A percentile compares a stretch with the other conserved stretches of the same genome.
Conservation (phyloP, 371 early-diverging fungal species). For the Dinochytrium kinnereticum region DNA sequence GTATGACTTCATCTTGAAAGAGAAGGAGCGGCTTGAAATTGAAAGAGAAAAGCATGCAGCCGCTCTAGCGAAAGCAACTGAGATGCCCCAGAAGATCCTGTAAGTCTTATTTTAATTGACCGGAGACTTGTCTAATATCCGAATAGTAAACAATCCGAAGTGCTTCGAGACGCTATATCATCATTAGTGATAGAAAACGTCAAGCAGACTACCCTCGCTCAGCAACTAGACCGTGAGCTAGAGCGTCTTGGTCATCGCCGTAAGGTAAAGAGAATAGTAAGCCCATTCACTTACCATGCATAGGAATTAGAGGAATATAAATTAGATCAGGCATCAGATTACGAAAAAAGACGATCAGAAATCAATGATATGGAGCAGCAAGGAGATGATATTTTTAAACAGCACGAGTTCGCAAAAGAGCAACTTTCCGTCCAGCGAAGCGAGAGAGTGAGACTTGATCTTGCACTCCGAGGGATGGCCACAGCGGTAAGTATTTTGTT, state of each 20-base stretch:
- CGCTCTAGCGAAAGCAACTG: constrained; percentile 52
- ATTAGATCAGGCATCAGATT: constrained; percentile 52
- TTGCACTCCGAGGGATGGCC: constrained; percentile 36
- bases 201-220: constrained; percentile 53
- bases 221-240: constrained; percentile 58
- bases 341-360: constrained; percentile 50
- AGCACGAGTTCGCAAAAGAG: constrained; percentile 61
- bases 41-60: constrained; percentile 58
- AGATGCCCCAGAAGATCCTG: constrained; percentile 62
- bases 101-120: constrained; percentile 28
- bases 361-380: constrained; percentile 56
- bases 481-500: constrained; percentile 27
- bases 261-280: constrained; percentile 31
- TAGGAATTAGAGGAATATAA: constrained; percentile 55
- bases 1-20: constrained; percentile 49
- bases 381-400: constrained; percentile 60
- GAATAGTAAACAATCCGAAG: constrained; percentile 57
- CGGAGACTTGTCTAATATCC: not conserved
- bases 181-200: constrained; percentile 57
- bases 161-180: constrained; percentile 58
- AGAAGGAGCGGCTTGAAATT: constrained; percentile 55
- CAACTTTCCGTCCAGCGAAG: constrained; percentile 55
- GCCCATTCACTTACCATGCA: not conserved
- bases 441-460: constrained; percentile 53
- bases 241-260: constrained; percentile 51